A percentile compares a stretch with the other conserved stretches of the same genome.
phyloP scores from a whole-genome alignment of 2,329 filamentous ascomycete genomes.

The Colletotrichum zoysiae region DNA sequence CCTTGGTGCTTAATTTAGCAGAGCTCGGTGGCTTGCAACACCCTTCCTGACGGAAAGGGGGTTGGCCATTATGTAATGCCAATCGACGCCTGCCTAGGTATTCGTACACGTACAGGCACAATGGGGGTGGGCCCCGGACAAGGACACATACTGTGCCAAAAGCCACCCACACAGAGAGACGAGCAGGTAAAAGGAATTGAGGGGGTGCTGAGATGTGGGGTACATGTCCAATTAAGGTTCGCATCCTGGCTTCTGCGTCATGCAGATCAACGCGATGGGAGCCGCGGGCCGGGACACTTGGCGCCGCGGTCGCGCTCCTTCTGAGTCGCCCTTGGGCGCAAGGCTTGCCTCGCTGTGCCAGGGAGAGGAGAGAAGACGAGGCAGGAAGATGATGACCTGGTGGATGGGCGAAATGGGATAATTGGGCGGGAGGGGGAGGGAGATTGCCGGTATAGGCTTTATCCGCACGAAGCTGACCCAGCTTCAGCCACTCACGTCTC shows the following conservation, averaged over 20 bases:
- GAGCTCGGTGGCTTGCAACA: slow-evolving; percentile 8
- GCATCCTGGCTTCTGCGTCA: slow-evolving; percentile 41
- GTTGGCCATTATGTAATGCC: slow-evolving; percentile 34
- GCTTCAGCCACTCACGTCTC: not conserved
- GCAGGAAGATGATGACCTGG: slow-evolving; percentile 27
- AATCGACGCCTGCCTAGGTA: not conserved
- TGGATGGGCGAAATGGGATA: slow-evolving; percentile 28
- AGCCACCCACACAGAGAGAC: slow-evolving; percentile 14
- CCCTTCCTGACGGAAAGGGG: slow-evolving; percentile 16
- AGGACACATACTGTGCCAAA: not conserved
- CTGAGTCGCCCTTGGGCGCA: slow-evolving; percentile 21
- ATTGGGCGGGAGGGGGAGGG: slow-evolving; percentile 21
- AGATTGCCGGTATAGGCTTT: slow-evolving; percentile 13
- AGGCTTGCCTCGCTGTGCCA: not conserved
- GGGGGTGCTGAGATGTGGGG: slow-evolving; percentile 26
- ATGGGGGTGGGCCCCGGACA: not conserved
- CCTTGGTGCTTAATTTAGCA: slow-evolving; percentile 31
- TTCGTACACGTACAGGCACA: too few species aligned
- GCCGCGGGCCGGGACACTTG: slow-evolving; percentile 35
- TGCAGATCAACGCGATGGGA: slow-evolving; percentile 40
- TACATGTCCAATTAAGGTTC: slow-evolving; percentile 42
- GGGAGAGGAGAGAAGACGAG: not conserved
- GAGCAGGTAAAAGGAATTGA: slow-evolving; percentile 14
- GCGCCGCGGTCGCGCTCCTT: slow-evolving; percentile 32
- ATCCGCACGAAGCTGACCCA: slow-evolving; percentile 1